A percentile compares a stretch with the other conserved stretches of the same genome.
Evolutionary conservation across 129 eudicot genomes (phyloP).

Genomic region (Glebionis coronaria): DNA sequence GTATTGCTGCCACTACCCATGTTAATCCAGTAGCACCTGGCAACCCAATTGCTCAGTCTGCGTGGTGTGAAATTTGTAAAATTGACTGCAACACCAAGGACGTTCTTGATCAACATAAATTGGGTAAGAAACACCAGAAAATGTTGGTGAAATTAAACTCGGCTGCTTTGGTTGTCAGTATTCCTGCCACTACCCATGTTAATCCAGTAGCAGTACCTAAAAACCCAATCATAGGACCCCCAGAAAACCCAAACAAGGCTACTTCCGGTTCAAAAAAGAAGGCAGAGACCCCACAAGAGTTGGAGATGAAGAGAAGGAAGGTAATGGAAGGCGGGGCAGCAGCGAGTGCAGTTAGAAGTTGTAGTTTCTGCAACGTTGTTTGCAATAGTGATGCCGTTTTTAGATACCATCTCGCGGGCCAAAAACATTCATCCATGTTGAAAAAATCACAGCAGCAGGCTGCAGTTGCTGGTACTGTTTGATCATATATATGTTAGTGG

Average conservation of each 20-base stretch:
- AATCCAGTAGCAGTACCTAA: constrained; percentile 7
- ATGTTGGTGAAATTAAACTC: constrained; percentile 39
- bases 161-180: constrained; percentile 1
- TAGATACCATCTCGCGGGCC: constrained; percentile 53
- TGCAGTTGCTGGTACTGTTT: constrained; percentile 27
- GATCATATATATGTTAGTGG: constrained; percentile 1
- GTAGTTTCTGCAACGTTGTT: constrained; percentile 60
- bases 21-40: constrained; percentile 10
- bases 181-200: constrained; percentile 18
- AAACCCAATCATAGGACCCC: constrained; percentile 49
- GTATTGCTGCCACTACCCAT: constrained; percentile 17
- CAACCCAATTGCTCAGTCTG: constrained; percentile 47
- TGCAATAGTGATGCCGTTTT: constrained; percentile 75
- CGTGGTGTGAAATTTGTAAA: constrained; percentile 72
- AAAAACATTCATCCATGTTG: constrained; percentile 58
- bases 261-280: constrained; percentile 31
- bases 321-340: constrained; percentile 68
- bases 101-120: constrained; percentile 51
- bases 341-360: constrained; percentile 46
- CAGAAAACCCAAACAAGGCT: constrained; percentile 41
- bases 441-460: constrained; percentile 32
- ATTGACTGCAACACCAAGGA: constrained; percentile 51
- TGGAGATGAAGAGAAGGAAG: constrained; percentile 57
- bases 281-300: constrained; percentile 34
- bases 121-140: constrained; percentile 70